Percentiles rank a stretch among this genome's conserved stretches.
Evolutionary conservation across 2,329 filamentous ascomycete species (phyloP).

Genomic region (Eutypa lata): DNA sequence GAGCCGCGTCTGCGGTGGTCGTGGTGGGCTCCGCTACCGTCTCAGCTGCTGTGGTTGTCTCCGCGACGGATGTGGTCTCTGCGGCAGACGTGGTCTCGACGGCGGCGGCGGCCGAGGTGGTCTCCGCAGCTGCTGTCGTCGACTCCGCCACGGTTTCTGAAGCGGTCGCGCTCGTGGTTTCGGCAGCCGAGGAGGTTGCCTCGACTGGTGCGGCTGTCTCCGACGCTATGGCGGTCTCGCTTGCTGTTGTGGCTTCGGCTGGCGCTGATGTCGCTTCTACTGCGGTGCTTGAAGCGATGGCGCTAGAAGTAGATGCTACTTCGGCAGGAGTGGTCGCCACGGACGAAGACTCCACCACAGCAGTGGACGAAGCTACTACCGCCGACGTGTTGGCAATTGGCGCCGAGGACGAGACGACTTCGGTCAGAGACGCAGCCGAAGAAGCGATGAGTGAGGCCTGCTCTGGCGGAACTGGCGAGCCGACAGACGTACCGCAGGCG

Average conservation of each 20-base stretch:
- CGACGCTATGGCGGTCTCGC: neutral
- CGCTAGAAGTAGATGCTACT: neutral
- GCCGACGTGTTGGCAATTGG: neutral
- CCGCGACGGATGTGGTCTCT: neutral
- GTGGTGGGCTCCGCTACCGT: neutral
- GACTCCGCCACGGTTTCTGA: neutral
- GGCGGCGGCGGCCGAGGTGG: neutral
- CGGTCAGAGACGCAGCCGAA: slow-evolving; percentile 14
- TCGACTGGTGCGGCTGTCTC: neutral
- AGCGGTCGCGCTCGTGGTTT: neutral
- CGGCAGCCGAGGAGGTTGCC: slow-evolving; percentile 12
- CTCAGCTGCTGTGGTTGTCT: neutral
- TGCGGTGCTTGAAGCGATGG: neutral
- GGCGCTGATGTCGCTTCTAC: neutral
- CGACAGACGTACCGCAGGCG: slow-evolving; percentile 21
- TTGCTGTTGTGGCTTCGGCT: neutral
- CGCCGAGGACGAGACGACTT: neutral
- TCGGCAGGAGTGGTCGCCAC: neutral
- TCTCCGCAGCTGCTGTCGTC: neutral
- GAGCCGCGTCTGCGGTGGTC: neutral
- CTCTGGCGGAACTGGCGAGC: slow-evolving; percentile 15
- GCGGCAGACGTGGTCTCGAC: neutral
- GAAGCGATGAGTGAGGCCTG: slow-evolving; percentile 23
- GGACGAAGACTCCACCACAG: too few species aligned
- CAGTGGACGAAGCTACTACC: too few species aligned